Conservation (phyloP, 805 yeast genomes). For the Monosporozyma unispora region DNA sequence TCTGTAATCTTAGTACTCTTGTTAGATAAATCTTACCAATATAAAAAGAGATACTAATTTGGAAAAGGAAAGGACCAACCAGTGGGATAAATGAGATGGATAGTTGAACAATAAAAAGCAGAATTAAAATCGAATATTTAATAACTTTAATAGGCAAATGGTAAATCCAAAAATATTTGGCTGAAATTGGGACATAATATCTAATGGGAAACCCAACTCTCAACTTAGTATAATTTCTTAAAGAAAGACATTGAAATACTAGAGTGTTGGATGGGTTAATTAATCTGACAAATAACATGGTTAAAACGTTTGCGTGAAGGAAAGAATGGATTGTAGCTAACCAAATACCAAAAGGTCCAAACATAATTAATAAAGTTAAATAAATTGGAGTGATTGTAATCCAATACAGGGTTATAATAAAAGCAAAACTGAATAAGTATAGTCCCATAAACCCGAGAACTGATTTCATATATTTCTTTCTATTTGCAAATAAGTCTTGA, state of each 20-base stretch:
- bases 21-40: conserved; percentile 24
- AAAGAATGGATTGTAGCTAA: conserved; percentile 24
- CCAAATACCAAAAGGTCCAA: conserved; percentile 26
- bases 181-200: conserved; percentile 21
- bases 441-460: conserved; percentile 7
- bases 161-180: conserved; percentile 24
- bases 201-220: conserved; percentile 14
- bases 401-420: conserved; percentile 21
- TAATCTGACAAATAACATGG: conserved; percentile 27
- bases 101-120: conserved; percentile 7
- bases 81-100: conserved; percentile 23
- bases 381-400: conserved; percentile 26
- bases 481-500: conserved; percentile 11
- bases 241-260: conserved; percentile 9
- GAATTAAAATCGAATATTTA: conserved; percentile 13
- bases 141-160: conserved; percentile 21
- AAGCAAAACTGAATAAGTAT: conserved; percentile 15
- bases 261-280: conserved; percentile 18
- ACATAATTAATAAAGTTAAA: conserved; percentile 17
- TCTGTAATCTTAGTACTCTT: conserved; percentile 16
- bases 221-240: conserved; percentile 8
- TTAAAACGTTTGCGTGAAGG: conserved; percentile 24
- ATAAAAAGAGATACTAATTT: conserved; percentile 21
- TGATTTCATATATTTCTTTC: conserved; percentile 10
- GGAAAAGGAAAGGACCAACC: conserved; percentile 25